A percentile compares a stretch with the other conserved stretches of the same genome.
phyloP scores from a whole-genome alignment of 2,329 filamentous ascomycete species.

The Seiridium unicorne region DNA sequence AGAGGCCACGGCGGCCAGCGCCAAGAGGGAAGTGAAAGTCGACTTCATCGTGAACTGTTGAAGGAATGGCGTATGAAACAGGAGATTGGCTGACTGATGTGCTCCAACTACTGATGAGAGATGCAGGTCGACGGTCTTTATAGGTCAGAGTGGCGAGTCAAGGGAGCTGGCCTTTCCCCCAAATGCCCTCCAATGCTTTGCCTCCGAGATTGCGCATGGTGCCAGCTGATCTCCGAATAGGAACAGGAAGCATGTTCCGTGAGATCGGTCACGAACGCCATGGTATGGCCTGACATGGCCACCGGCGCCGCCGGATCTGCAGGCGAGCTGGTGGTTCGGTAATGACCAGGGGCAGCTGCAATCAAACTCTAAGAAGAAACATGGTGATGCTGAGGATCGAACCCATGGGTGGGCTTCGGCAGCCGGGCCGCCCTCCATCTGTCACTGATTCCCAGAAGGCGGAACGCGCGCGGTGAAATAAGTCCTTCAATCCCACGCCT shows the following conservation, averaged over 20 bases:
- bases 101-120: not conserved
- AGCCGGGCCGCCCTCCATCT: constrained; percentile 2
- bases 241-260: not conserved
- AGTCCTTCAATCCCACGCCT: constrained; percentile 7
- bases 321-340: not conserved
- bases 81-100: not conserved
- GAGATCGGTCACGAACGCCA: not conserved
- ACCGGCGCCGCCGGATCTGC: not conserved
- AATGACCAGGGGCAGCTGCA: not conserved
- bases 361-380: not conserved
- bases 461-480: constrained; percentile 2
- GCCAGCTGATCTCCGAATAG: not conserved
- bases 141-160: not conserved
- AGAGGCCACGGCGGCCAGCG: constrained; percentile 38
- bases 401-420: not conserved
- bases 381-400: not conserved
- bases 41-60: constrained; percentile 4
- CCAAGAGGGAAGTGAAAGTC: constrained; percentile 26
- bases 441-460: not conserved
- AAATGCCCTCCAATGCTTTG: not conserved
- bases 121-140: not conserved
- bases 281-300: not conserved
- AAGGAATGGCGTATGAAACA: not conserved
- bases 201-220: constrained; percentile 3
- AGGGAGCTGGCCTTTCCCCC: not conserved